These are phyloP conservation scores for Penicillium lividum DNA, from an alignment of 495 filamentous ascomycete genomes.

Conservation along the genomic window DNA sequence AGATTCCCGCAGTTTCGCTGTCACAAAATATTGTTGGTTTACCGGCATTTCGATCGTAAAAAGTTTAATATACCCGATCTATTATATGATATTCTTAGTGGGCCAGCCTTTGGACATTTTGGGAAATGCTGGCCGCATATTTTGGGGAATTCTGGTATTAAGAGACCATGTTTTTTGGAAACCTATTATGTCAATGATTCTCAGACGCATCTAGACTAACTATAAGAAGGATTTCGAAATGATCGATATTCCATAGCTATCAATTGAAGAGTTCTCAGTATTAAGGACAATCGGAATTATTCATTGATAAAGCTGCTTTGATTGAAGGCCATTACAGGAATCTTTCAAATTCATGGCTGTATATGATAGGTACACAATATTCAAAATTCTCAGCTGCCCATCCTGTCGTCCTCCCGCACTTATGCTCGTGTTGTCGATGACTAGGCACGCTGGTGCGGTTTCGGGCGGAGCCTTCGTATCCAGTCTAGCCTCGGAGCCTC, in stretches of 20 bases:
- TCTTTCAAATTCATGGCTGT: not conserved
- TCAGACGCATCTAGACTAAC: not conserved
- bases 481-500: not conserved
- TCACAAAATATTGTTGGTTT: too few species aligned
- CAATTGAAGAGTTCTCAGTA: too few species aligned
- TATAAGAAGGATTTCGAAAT: too few species aligned
- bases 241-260: too few species aligned
- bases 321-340: not conserved
- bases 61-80: not conserved
- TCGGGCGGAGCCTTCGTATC: not conserved
- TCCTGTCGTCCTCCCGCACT: not conserved
- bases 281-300: too few species aligned
- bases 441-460: not conserved
- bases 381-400: not conserved
- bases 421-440: not conserved
- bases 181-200: not conserved
- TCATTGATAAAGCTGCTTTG: not conserved
- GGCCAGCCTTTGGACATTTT: not conserved
- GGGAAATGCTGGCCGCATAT: not conserved
- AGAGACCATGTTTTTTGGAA: not conserved
- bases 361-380: not conserved
- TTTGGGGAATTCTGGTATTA: not conserved
- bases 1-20: too few species aligned
- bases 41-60: too few species aligned
- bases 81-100: not conserved